Base-by-base conservation (phyloP, 352 stramenopile species). In the Pythium dissimile region DNA sequence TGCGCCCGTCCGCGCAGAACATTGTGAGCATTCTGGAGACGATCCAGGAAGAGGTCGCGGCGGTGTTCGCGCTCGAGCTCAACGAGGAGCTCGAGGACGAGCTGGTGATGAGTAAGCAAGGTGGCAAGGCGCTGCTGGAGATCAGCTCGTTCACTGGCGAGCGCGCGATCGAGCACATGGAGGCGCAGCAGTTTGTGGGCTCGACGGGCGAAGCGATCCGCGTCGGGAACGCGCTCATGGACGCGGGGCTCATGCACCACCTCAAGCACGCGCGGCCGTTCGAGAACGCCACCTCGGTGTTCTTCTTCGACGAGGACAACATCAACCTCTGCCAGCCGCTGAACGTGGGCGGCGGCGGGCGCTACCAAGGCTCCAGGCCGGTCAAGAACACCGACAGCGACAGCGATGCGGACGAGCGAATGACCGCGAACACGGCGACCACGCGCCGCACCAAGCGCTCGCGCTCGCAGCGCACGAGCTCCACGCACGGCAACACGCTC, bases 381-480 rank as follows among this genome's bases (percentile, higher is more conserved):
- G 34, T 18, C 34, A 43, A 41, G 21, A 5, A 48, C 9, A 34
- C 45, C 1, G 39, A 45, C 15, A 26, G 37, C 32, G 54, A 51
- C 20, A 47, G 46, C 10, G 53, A 61, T 32, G 28, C 38, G 5
- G 56, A 63, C 37, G 56, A 64, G 27, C 28, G 34, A 12, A 41
- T 64, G n/a, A 23, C 44, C 21, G 18, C n/a, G 50, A 53, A 16
- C 26, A 66, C 38, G 24, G 7, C 39, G 20, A 15, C 30, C 26
- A 59, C 54, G 46, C n/a, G 31, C 26, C n/a, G 18, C 5, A 41
- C 45, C 45, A 55, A 58, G 49, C 49, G 38, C 18, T 28, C 44
- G 13, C 47, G 32, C 8, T 82, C 75, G 28, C 57, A 80, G n/a
- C 69, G 59, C 11, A 72, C 72, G 15, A 69, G 59, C 35, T 81